These are phyloP conservation scores for Neostapfia colusana DNA, from an alignment of 176 grass and related monocot genomes.

Conservation along the genomic window DNA sequence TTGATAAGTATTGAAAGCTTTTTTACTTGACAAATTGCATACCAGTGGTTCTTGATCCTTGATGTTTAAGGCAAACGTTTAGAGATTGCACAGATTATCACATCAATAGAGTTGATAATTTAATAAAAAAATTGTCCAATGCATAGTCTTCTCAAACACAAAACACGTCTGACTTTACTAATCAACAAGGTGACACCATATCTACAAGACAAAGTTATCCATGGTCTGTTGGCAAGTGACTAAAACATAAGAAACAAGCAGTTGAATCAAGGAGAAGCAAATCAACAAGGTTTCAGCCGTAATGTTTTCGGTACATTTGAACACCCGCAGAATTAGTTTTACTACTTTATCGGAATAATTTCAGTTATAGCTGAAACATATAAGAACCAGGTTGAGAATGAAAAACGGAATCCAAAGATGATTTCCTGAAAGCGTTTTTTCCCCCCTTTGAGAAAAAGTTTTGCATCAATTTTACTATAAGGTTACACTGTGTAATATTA, in stretches of 20 bases:
- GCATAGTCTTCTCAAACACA: too few relatives aligned
- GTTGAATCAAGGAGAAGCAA: slow-evolving; percentile 10
- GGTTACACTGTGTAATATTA: background rate
- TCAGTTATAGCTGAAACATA: slow-evolving; percentile 45
- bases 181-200: too few relatives aligned
- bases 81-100: too few relatives aligned
- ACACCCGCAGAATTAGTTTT: slow-evolving; percentile 24
- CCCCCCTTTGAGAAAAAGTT: background rate
- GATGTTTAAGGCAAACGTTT: too few relatives aligned
- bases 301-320: slow-evolving; percentile 23
- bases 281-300: slow-evolving; percentile 9
- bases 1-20: too few relatives aligned
- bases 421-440: background rate
- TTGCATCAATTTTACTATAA: background rate
- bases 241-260: background rate
- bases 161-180: too few relatives aligned
- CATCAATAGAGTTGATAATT: too few relatives aligned
- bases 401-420: slow-evolving; percentile 1
- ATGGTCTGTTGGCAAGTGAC: too few relatives aligned
- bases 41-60: too few relatives aligned
- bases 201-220: too few relatives aligned
- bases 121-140: too few relatives aligned
- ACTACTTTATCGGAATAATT: slow-evolving; percentile 30
- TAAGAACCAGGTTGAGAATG: background rate
- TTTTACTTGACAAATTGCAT: too few relatives aligned